Evolutionary conservation across 2,329 filamentous ascomycete species (phyloP), one percentile per base, ranked within the genome.

Genomic region (Diaporthe sp.): DNA sequence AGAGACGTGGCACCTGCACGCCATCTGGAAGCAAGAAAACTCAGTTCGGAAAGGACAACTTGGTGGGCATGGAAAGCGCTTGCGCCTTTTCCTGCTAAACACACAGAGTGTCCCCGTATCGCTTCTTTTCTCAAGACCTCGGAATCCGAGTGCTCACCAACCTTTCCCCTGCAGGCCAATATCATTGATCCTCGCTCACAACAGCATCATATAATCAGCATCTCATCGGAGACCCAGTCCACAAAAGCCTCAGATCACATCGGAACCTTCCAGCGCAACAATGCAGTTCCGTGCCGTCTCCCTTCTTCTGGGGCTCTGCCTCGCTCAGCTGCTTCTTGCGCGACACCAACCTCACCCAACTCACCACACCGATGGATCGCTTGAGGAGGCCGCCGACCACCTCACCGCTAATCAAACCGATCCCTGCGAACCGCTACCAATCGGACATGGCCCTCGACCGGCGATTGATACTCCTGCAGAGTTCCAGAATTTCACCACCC

Each of bases 401-500:
- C 25, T 49, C 17, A 22, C 2, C 15, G 4, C 42, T 10, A 8
- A 10, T 6, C 8, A 0, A 1, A 22, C 4, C 15, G 61, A 3
- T 3, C 6, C 34, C 19, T 67, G 61, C 44, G 28, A 34, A 3
- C 61, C 61, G 19, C 28, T 19, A 15, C 4, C 34, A 5, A 67
- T 67, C 12, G 61, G 61, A 15, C 3, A 49, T 22, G 61, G 61
- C 9, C 61, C 51, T 25, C 15, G 4, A 42, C n/a, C 28, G 2
- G 46, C 34, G 2, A 28, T 42, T 22, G 70, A 72, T 25, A 72
- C 70, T 4, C 57, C 70, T 15, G 19, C 42, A 4, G 70, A 42
- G 57, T 72, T 72, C 44, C 19, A 22, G 15, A 72, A 61, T 4
- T 72, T 61, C 55, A 72, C 55, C 42, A 22, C 37, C 7, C 58